Evolutionary conservation across 176 grass and related monocot species (phyloP), one percentile per base, ranked within the genome.

Genomic region (Phoenix dactylifera): DNA sequence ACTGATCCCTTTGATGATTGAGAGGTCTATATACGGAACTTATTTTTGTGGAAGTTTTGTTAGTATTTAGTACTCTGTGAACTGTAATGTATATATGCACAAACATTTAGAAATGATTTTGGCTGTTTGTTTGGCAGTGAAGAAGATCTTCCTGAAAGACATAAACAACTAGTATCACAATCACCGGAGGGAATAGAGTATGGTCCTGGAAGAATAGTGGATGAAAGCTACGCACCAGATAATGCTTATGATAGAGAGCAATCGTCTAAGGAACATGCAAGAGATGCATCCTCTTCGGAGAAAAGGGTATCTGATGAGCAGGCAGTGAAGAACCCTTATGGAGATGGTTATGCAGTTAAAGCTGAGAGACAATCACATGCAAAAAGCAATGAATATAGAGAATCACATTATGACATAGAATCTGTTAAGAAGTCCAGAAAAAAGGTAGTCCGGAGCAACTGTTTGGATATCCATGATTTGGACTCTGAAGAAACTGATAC

Each of bases 401-500:
- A 77, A 67, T 65, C 50, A 0, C 70, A 84, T 39, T 72, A 81
- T 79, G 80, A 72, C 24, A 49, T 32, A 70, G 71, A 67, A 26
- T 68, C 86, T 54, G 57, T 71, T 18, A 70, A 60, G 67, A 82
- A 79, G 69, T 18, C 59, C 19, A 67, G 72, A 54, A 74, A 50
- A 69, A 71, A 52, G 77, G 64, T 58, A 68, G 26, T 75, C 18
- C 23, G 15, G 15, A 51, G 30, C 16, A 69, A 55, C 49, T 63
- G 69, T 44, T 68, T 63, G 52, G 62, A 72, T 57, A 62, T 18
- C 70, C 35, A 56, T 15, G 77, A 75, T 70, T 97, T 76, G 26
- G 87, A 57, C 30, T 85, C 69, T 63, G 88, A 83, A 24, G 74
- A 79, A 63, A 63, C 72, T 59, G 75, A 82, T 32, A 78, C 67